Base-by-base conservation (phyloP, 352 stramenopile species). In the Globisporangium nagaii region DNA sequence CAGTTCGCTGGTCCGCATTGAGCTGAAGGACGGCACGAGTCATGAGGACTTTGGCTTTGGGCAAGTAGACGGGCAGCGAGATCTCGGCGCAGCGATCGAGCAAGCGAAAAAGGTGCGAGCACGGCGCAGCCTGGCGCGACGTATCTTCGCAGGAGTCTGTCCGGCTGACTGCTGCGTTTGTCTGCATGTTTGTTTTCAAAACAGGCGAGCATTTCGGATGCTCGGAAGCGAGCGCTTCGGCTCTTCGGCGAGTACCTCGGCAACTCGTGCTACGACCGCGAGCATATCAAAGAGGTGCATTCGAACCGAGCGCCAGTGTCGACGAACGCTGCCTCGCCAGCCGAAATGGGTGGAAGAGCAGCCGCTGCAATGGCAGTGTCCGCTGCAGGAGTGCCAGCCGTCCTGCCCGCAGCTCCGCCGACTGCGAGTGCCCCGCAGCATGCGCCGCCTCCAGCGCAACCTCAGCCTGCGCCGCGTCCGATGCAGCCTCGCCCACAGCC, bases 261-360 rank as follows among this genome's bases (percentile, higher is more conserved):
- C 12, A 95, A 95, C 43, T 95, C 84, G 19, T 93, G 82, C 66
- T 95, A 95, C 44, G 84, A 95, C 41, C 73, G 74, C n/a, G 81
- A 94, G 57, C 81, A 92, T 25, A 92, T 92, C 42, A 84, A 84
- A 35, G 82, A 88, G 28, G 82, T 92, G 0, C 71, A 79, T 28
- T 78, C 84, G 12, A 90, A 86, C 46, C 65, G 68, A 60, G 66
- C 75, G 10, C 42, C 41, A 19, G 25, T 34, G 32, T 40, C 27
- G 2, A 42, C 11, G 28, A 60, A 59, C 31, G 49, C 41, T 41
- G 42, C 42, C 13, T 60, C 50, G 20, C 49, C 50, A 35, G 52
- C 52, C 20, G 50, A 52, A 27, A 55, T 60, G 31, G 50, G 24
- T 1, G 51, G 22, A n/a, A 62, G 61, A 53, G 40, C 47, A 52